phyloP scores from a whole-genome alignment of 139 green algal genomes.

The Volvox africanus region DNA sequence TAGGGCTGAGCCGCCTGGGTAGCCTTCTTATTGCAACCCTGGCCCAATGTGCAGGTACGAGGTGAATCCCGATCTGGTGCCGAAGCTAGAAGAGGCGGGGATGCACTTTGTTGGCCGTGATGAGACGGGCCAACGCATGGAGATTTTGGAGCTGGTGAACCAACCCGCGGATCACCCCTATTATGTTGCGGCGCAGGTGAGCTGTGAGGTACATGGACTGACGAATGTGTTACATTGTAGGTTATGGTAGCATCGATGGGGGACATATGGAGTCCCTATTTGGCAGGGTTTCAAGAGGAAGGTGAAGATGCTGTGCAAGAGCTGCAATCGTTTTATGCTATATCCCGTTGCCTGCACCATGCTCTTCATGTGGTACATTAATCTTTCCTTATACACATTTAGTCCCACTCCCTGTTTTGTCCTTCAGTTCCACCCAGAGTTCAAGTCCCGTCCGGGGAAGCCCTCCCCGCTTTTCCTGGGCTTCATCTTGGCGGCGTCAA shows the following conservation, averaged over 20 bases:
- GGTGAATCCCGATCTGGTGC: conserved; percentile 96
- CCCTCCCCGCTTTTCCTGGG: conserved; percentile 91
- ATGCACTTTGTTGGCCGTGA: conserved; percentile 93
- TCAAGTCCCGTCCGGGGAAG: conserved; percentile 73
- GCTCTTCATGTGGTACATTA: neutral
- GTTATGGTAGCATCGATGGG: neutral
- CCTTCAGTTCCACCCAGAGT: conserved; percentile 87
- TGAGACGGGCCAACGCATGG: conserved; percentile 94
- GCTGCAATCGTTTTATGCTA: neutral
- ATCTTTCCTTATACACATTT: neutral
- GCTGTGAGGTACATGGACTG: neutral
- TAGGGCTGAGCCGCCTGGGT: too few species aligned
- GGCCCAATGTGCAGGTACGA: conserved; percentile 74
- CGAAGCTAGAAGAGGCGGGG: conserved; percentile 86
- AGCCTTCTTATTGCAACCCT: neutral
- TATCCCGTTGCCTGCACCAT: neutral
- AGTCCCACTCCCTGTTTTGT: neutral
- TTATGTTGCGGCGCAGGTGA: conserved; percentile 84
- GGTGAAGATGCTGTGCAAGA: neutral
- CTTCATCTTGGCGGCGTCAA: conserved; percentile 83
- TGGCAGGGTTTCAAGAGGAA: neutral
- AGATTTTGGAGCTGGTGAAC: conserved; percentile 93
- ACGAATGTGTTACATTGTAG: neutral
- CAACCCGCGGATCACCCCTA: conserved; percentile 84
- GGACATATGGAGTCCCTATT: neutral